Conservation (phyloP, 805 yeast species). For the Candida pseudoglaebosa region DNA sequence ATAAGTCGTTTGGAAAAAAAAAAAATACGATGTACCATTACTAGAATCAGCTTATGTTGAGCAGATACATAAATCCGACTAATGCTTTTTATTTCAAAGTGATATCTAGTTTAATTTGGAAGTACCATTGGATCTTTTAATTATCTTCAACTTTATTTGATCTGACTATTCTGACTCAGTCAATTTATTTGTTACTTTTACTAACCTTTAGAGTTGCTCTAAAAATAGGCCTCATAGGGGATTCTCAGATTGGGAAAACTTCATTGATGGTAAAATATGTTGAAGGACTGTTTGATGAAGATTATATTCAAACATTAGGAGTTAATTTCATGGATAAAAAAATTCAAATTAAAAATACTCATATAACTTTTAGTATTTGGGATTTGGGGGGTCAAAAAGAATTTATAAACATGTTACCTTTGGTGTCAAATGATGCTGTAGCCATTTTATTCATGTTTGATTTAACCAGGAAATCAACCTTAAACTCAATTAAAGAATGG, state of each 20-base stretch:
- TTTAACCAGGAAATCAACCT: slow-evolving; percentile 77
- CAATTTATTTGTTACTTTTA: no score
- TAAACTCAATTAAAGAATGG: slow-evolving; percentile 92
- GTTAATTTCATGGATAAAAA: slow-evolving; percentile 93
- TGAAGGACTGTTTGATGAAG: slow-evolving; percentile 90
- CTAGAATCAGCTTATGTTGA: no score
- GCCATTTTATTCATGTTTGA: slow-evolving; percentile 88
- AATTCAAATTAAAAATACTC: slow-evolving; percentile 78
- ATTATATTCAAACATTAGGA: slow-evolving; percentile 89
- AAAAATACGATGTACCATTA: no score
- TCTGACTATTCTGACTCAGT: no score
- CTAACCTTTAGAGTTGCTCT: slow-evolving; percentile 49
- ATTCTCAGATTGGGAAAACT: slow-evolving; percentile 94
- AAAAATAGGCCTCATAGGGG: slow-evolving; percentile 91
- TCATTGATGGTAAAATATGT: slow-evolving; percentile 95
- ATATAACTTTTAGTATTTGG: slow-evolving; percentile 89
- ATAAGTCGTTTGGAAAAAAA: no score
- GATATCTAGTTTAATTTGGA: no score
- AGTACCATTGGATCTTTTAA: no score
- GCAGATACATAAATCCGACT: no score
- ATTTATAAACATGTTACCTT: slow-evolving; percentile 90
- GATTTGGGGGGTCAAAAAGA: slow-evolving; percentile 96
- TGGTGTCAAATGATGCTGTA: slow-evolving; percentile 88
- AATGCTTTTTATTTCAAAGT: no score
- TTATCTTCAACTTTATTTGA: no score